Evolutionary conservation across 108 stramenopile species (phyloP), one percentile per base, ranked within the genome.

Genomic region (Nannochloropsis salina): DNA sequence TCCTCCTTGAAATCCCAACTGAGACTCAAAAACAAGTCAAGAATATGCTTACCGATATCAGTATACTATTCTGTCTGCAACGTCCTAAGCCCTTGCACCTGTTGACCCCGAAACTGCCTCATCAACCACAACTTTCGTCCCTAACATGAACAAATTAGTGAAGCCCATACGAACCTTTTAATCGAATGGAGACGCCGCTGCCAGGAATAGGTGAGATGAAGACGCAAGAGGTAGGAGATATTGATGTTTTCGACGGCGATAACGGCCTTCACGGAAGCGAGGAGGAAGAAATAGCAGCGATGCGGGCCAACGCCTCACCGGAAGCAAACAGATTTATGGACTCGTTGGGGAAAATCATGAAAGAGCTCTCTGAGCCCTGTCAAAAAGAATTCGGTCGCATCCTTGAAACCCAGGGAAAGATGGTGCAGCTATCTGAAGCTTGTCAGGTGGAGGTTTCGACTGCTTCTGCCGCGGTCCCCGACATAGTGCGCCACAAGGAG

Each of bases 281-380:
- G 61, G 61, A 74, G 61, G 61, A 74, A 74, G 61, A 15, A 74
- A n/a, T n/a, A 15, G 61, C 61, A n/a, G 61, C 61, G n/a, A n/a
- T n/a, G 20, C 15, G 15, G 61, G 61, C 61, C 61, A 74, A 74
- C 61, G n/a, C n/a, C 20, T 15, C 61, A 74, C 61, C 61, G 61
- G 61, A 74, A n/a, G 20, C 15, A 74, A 74, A 74, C 20, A 74
- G n/a, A 74, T 74, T 74, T n/a, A 74, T 74, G 61, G 61, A 74
- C 20, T 74, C 61, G 20, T n/a, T 74, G 4, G 20, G n/a, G 61
- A 74, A 74, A 15, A 74, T 74, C 61, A 74, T 74, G 61, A n/a
- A n/a, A n/a, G 61, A 74, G 61, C 61, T 74, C n/a, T 74, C 61
- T n/a, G 61, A 74, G 61, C 61, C 61, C n/a, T 74, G 61, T n/a